phyloP scores from a whole-genome alignment of 2,329 filamentous ascomycete species.

The Talaromyces sp. region DNA sequence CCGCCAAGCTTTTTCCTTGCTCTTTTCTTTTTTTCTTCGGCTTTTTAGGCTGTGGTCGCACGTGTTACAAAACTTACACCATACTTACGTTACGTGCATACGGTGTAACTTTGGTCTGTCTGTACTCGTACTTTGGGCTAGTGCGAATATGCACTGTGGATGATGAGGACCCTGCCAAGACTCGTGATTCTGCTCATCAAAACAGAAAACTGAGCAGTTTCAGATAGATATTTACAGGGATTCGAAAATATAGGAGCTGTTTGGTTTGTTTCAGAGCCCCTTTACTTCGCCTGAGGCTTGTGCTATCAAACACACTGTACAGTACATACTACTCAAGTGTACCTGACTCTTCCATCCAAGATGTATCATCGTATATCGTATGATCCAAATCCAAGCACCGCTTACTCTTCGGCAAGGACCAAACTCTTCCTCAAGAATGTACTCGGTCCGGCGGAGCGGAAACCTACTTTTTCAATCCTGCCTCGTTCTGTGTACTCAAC shows the following conservation, averaged over 20 bases:
- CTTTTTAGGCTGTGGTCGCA: not conserved
- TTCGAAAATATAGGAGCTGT: not conserved
- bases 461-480: not conserved
- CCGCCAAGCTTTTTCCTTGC: not conserved
- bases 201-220: not conserved
- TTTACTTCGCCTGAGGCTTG: not conserved
- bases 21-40: not conserved
- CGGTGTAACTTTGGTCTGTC: not conserved
- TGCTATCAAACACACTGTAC: not conserved
- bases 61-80: not conserved
- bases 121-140: too few relatives aligned
- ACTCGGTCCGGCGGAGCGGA: slow-evolving; percentile 8
- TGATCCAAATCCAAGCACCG: not conserved
- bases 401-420: not conserved
- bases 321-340: not conserved
- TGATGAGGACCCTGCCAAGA: not conserved
- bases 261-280: not conserved
- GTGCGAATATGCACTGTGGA: not conserved
- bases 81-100: not conserved
- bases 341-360: not conserved
- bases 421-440: not conserved
- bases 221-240: not conserved
- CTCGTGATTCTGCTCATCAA: not conserved
- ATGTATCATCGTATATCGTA: not conserved
- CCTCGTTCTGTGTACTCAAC: not conserved